A percentile compares a stretch with the other conserved stretches of the same genome.
These are phyloP conservation scores for Candida arabinofermentans DNA, from an alignment of 805 yeast genomes.

Conservation along the genomic window DNA sequence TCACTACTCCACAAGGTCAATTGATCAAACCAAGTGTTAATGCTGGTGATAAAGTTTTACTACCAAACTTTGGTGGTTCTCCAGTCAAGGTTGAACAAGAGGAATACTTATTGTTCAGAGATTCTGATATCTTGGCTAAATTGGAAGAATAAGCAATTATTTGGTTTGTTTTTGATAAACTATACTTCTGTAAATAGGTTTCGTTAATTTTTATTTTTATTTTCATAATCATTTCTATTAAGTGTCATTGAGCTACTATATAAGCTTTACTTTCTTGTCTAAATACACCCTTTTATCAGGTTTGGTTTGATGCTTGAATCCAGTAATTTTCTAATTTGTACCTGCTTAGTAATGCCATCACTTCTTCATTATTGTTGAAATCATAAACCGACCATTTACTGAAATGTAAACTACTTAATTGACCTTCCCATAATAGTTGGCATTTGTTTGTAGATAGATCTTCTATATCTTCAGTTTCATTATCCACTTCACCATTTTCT, in stretches of 20 bases:
- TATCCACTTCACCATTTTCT: slow-evolving; percentile 13
- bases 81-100: slow-evolving; percentile 78
- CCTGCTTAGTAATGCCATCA: slow-evolving; percentile 43
- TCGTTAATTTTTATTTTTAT: no score
- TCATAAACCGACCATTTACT: slow-evolving; percentile 65
- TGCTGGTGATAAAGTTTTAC: slow-evolving; percentile 90
- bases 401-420: slow-evolving; percentile 48
- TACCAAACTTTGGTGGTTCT: slow-evolving; percentile 93
- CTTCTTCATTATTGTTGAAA: slow-evolving; percentile 47
- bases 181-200: slow-evolving; percentile 5
- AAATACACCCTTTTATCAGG: no score
- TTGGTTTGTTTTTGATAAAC: not conserved
- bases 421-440: slow-evolving; percentile 68
- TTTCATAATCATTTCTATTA: no score
- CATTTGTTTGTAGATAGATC: slow-evolving; percentile 45
- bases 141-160: slow-evolving; percentile 49
- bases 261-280: no score
- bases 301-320: no score
- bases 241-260: no score
- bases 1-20: slow-evolving; percentile 70
- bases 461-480: slow-evolving; percentile 16
- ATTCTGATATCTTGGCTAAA: slow-evolving; percentile 92
- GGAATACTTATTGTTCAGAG: slow-evolving; percentile 63
- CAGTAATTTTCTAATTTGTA: slow-evolving; percentile 59
- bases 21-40: slow-evolving; percentile 68